These are phyloP conservation scores for Termitomyces sp. DNA, from an alignment of 1,284 basidiomycete species.

Conservation along the genomic window DNA sequence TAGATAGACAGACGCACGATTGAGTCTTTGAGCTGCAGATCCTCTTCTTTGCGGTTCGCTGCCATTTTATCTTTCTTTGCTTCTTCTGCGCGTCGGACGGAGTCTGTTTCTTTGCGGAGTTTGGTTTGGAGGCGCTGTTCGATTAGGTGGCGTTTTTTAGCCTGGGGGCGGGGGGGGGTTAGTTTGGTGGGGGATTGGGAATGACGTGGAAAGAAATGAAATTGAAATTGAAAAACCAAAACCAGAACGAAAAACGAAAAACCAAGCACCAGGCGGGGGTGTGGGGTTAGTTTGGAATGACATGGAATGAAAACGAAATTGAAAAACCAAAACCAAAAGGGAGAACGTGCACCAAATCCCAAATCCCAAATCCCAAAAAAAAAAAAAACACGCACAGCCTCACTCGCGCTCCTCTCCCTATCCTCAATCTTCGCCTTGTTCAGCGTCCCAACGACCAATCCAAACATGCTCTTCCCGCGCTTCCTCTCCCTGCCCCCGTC, in stretches of 20 bases:
- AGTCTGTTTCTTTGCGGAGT: slow-evolving; percentile 74
- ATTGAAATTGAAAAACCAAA: too few relatives aligned
- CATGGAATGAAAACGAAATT: too few relatives aligned
- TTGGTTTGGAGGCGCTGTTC: slow-evolving; percentile 78
- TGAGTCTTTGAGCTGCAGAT: slow-evolving; percentile 71
- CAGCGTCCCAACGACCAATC: slow-evolving; percentile 71
- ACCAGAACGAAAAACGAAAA: neutral
- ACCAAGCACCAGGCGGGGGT: too few relatives aligned
- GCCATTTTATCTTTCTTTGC: slow-evolving; percentile 72
- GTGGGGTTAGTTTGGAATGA: too few relatives aligned
- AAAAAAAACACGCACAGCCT: slow-evolving; percentile 60
- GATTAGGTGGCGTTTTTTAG: slow-evolving; percentile 73
- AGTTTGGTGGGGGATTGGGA: too few relatives aligned
- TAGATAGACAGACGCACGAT: too few relatives aligned
- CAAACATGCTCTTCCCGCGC: slow-evolving; percentile 81
- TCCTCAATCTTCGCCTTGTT: slow-evolving; percentile 81
- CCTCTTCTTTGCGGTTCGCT: slow-evolving; percentile 75
- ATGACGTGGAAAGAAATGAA: too few relatives aligned
- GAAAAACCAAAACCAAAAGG: too few relatives aligned
- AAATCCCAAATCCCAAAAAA: too few relatives aligned
- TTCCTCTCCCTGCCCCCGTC: slow-evolving; percentile 53
- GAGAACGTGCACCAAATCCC: too few relatives aligned
- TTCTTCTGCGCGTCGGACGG: slow-evolving; percentile 76
- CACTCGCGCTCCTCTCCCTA: slow-evolving; percentile 71
- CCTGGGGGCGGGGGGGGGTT: slow-evolving; percentile 38